Evolutionary conservation across 2,329 filamentous ascomycete species (phyloP).

Genomic region (Pseudopyrenochaeta lycopersici): DNA sequence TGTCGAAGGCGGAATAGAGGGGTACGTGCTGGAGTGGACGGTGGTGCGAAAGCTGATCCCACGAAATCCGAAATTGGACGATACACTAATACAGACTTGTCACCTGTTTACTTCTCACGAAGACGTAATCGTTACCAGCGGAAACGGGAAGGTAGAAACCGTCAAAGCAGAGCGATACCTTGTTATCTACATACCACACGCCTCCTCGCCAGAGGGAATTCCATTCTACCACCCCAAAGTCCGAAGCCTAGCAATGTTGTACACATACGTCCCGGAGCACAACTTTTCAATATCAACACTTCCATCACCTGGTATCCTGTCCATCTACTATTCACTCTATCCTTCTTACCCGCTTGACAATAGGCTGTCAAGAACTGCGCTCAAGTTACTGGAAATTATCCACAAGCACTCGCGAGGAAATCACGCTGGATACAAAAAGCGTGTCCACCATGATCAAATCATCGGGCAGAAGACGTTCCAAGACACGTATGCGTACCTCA

Average conservation of each 20-base stretch:
- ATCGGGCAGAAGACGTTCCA: constrained; percentile 81
- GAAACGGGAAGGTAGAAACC: constrained; percentile 35
- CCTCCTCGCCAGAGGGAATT: constrained; percentile 66
- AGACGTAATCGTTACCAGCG: constrained; percentile 14
- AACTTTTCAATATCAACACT: constrained; percentile 23
- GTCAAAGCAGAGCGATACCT: constrained; percentile 58
- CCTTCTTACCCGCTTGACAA: constrained; percentile 47
- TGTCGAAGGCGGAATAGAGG: constrained; percentile 35
- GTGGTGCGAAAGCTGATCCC: constrained; percentile 83
- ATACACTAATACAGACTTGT: constrained; percentile 82
- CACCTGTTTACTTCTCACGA: constrained; percentile 66
- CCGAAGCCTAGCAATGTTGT: constrained; percentile 76
- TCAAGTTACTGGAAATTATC: constrained; percentile 72
- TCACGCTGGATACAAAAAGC: constrained; percentile 75
- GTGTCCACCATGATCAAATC: constrained; percentile 83
- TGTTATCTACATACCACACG: constrained; percentile 82
- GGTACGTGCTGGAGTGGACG: constrained; percentile 64
- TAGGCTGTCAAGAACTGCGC: constrained; percentile 72
- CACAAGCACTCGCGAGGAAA: constrained; percentile 77
- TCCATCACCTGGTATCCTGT: constrained; percentile 51
- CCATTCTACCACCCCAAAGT: constrained; percentile 91
- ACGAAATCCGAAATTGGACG: constrained; percentile 79
- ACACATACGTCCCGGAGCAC: constrained; percentile 63
- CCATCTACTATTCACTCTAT: constrained; percentile 63
- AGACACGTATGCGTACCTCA: constrained; percentile 81